A percentile compares a stretch with the other conserved stretches of the same genome.
phyloP scores from a whole-genome alignment of 805 yeast species.

The Kodamaea kakaduensis region DNA sequence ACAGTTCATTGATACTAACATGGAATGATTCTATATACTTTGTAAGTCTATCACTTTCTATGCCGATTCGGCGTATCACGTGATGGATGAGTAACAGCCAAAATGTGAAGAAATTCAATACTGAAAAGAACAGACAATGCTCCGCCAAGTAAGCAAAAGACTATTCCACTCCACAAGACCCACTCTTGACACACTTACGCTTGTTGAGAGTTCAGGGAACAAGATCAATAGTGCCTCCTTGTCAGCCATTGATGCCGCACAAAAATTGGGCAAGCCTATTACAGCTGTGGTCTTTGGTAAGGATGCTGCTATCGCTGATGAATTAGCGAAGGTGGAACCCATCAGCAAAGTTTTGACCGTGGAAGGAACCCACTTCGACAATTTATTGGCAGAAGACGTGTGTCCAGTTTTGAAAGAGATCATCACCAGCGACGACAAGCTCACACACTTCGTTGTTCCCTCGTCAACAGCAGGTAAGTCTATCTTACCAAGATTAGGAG shows the following conservation, averaged over 20 bases:
- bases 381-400: conserved; percentile 73
- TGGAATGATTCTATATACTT: too few relatives aligned
- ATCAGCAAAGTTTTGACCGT: conserved; percentile 57
- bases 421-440: conserved; percentile 39
- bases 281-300: conserved; percentile 75
- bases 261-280: conserved; percentile 68
- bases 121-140: conserved; percentile 5
- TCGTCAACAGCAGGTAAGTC: conserved; percentile 88
- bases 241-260: conserved; percentile 75
- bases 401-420: conserved; percentile 60
- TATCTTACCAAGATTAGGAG: conserved; percentile 82
- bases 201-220: conserved; percentile 60
- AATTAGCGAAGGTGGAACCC: conserved; percentile 50
- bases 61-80: conserved; percentile 3
- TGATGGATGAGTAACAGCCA: conserved; percentile 4
- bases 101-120: neutral
- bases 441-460: conserved; percentile 72
- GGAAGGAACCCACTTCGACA: conserved; percentile 55
- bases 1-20: too few relatives aligned
- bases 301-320: conserved; percentile 47
- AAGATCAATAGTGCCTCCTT: conserved; percentile 63
- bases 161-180: conserved; percentile 39
- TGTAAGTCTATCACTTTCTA: too few relatives aligned
- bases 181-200: conserved; percentile 57
- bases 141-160: conserved; percentile 27